Conservation (phyloP, 306 rosid species). For the Alnus rubra region DNA sequence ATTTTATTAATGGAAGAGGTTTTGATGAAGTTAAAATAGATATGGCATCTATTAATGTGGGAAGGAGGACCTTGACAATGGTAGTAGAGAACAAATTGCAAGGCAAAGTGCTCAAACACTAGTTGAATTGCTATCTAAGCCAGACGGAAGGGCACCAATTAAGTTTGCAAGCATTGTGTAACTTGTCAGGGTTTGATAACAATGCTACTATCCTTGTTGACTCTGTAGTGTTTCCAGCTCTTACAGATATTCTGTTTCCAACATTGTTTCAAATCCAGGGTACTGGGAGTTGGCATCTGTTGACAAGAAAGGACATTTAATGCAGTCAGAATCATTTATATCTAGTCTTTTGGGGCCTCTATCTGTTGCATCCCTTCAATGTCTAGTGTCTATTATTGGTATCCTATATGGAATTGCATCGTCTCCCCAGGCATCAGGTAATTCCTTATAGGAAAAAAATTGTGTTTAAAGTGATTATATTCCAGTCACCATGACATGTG, state of each 20-base stretch:
- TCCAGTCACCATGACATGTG: not conserved
- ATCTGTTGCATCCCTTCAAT: constrained; percentile 30
- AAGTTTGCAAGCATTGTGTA: constrained; percentile 54
- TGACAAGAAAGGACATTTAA: constrained; percentile 49
- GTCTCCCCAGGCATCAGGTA: constrained; percentile 67
- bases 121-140: constrained; percentile 44
- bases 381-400: constrained; percentile 47
- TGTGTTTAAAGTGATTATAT: constrained; percentile 8
- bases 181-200: constrained; percentile 58
- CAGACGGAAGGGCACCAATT: constrained; percentile 46
- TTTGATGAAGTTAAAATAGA: constrained; percentile 51
- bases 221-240: constrained; percentile 50
- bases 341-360: too few relatives aligned
- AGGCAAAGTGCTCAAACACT: constrained; percentile 48
- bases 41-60: constrained; percentile 53
- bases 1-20: constrained; percentile 37
- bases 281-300: constrained; percentile 67
- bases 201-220: constrained; percentile 56
- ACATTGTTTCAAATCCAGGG: constrained; percentile 60
- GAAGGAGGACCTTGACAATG: constrained; percentile 60
- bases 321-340: constrained; percentile 57
- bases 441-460: constrained; percentile 6
- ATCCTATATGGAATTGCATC: constrained; percentile 54
- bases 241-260: constrained; percentile 49
- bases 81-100: constrained; percentile 61